Evolutionary conservation across 192 early-diverging fungal genomes (phyloP).

Genomic region (Podila minutissima): DNA sequence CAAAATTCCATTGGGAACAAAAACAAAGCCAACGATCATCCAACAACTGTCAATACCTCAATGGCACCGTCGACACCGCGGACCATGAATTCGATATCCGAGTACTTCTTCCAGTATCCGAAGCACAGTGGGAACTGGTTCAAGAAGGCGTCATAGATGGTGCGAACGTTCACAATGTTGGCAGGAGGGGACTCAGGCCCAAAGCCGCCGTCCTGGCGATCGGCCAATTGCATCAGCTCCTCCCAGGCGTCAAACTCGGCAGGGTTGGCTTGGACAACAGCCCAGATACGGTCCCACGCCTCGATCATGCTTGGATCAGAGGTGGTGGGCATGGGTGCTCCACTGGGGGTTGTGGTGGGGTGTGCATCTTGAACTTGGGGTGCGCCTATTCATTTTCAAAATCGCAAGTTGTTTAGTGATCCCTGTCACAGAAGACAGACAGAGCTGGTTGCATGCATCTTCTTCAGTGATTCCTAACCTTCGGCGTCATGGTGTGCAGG

Average conservation of each 20-base stretch:
- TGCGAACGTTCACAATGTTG: conserved; percentile 59
- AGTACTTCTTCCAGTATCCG: conserved; percentile 86
- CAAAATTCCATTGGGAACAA: background rate
- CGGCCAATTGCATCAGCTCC: conserved; percentile 66
- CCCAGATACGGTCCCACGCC: conserved; percentile 40
- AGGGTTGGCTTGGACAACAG: conserved; percentile 25
- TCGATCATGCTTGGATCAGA: conserved; percentile 35
- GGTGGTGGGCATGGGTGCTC: conserved; percentile 43
- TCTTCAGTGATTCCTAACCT: too few species aligned
- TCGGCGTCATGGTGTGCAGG: too few species aligned
- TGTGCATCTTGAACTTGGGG: background rate
- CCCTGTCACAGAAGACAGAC: too few species aligned
- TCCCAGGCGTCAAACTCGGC: conserved; percentile 78
- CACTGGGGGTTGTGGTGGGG: conserved; percentile 40
- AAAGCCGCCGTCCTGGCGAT: conserved; percentile 65
- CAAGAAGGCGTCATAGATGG: conserved; percentile 73
- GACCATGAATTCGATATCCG: conserved; percentile 66
- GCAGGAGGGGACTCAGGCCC: conserved; percentile 55
- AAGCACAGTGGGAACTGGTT: conserved; percentile 80
- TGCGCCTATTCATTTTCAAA: background rate
- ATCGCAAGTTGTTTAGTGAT: background rate
- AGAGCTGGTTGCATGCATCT: too few species aligned
- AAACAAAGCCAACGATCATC: background rate
- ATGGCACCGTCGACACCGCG: conserved; percentile 66
- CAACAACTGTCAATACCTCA: conserved; percentile 51